These are phyloP conservation scores for Euphrasia arctica DNA, from an alignment of 305 asterid genomes.

Conservation along the genomic window DNA sequence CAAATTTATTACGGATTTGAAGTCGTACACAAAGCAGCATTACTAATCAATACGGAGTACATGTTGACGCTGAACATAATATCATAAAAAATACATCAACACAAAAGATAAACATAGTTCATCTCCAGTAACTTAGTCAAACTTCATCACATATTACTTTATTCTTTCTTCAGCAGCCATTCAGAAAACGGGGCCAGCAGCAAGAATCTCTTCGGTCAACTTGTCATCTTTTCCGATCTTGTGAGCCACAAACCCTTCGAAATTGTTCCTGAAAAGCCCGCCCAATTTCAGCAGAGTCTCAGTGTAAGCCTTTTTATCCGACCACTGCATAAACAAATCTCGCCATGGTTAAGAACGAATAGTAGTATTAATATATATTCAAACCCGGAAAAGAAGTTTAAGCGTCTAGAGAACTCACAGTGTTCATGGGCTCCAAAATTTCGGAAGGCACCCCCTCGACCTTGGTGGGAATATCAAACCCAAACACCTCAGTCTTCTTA, in stretches of 20 bases:
- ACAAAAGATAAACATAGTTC: not conserved
- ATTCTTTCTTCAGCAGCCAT: not conserved
- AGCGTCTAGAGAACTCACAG: slow-evolving; percentile 47
- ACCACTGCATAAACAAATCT: slow-evolving; percentile 47
- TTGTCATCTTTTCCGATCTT: slow-evolving; percentile 60
- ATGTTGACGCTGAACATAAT: not conserved
- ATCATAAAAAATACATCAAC: not conserved
- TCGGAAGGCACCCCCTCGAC: slow-evolving; percentile 88
- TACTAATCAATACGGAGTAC: not conserved
- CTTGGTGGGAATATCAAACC: slow-evolving; percentile 80
- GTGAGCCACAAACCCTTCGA: slow-evolving; percentile 51
- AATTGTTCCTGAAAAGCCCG: slow-evolving; percentile 60
- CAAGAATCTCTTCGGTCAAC: slow-evolving; percentile 48
- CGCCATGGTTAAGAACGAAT: not conserved
- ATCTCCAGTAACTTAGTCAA: not conserved
- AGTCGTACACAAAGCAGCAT: not conserved
- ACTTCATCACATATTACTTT: not conserved
- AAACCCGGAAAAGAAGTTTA: not conserved
- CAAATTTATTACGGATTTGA: not conserved
- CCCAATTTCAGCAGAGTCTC: slow-evolving; percentile 53
- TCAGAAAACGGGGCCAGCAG: slow-evolving; percentile 5
- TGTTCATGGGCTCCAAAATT: slow-evolving; percentile 81
- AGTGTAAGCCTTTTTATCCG: slow-evolving; percentile 51
- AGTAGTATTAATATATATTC: not conserved
- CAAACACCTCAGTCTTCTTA: slow-evolving; percentile 74